A percentile compares a stretch with the other conserved stretches of the same genome.
Conservation (phyloP, 805 yeast genomes). For the Monosporozyma solicola region DNA sequence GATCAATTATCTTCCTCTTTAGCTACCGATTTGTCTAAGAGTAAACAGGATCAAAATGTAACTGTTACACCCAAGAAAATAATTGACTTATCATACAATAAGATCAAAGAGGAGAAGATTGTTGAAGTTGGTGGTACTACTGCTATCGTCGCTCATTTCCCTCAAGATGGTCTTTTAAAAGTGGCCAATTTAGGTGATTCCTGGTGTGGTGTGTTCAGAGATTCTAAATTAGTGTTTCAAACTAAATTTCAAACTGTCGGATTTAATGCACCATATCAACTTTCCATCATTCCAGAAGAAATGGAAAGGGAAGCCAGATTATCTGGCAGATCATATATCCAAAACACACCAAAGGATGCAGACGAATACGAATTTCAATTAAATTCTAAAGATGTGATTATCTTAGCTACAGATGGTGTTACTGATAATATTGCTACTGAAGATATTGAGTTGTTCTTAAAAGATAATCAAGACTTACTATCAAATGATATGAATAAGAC, state of each 20-base stretch:
- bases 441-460: constrained; percentile 62
- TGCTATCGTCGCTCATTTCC: constrained; percentile 70
- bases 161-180: constrained; percentile 41
- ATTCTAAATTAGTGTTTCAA: constrained; percentile 48
- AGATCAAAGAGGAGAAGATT: constrained; percentile 42
- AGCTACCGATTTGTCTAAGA: neutral
- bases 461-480: constrained; percentile 34
- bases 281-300: constrained; percentile 70
- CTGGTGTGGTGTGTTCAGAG: constrained; percentile 81
- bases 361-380: constrained; percentile 60
- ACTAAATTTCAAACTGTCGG: constrained; percentile 76
- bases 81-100: constrained; percentile 46
- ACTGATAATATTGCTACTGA: constrained; percentile 71
- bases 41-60: neutral
- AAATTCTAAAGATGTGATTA: constrained; percentile 60
- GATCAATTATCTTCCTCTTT: constrained; percentile 21
- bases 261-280: constrained; percentile 87
- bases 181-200: constrained; percentile 91
- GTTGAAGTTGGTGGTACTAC: constrained; percentile 93
- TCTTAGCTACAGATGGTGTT: constrained; percentile 91
- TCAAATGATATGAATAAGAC: constrained; percentile 35
- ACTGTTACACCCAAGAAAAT: constrained; percentile 37
- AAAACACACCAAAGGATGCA: constrained; percentile 61
- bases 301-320: constrained; percentile 44
- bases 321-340: constrained; percentile 55